Base-by-base conservation (phyloP, 305 asterid species). In the Fraxinus floribunda region DNA sequence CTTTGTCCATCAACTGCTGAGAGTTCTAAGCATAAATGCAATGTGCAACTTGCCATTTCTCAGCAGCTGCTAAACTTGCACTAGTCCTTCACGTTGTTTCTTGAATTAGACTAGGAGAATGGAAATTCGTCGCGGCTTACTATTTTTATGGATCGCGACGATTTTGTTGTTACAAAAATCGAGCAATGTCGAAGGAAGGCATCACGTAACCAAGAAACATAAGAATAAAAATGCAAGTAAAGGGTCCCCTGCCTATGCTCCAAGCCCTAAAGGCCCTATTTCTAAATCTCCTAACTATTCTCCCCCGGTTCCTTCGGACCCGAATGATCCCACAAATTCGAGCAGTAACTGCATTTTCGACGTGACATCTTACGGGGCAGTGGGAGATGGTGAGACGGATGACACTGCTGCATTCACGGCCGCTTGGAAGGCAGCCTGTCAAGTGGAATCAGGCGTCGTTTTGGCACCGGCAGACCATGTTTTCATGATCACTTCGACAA, bases 341-440 rank as follows among this genome's bases (percentile, higher is more conserved):
- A 83, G 9, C 78, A 49, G 76, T 3, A 75, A 73, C 85, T 90
- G 97, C 91, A 78, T 88, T 85, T 94, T 94, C 79, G 88, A 92
- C 75, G 99, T 96, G 52, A 88, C 78, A 7, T 88, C 86, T 5
- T 93, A 83, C 5, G 99, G 99, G 24, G 98, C 98, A 0, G 86
- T 88, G 0, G 99, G 99, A 35, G 98, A 96, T 20, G 99, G 98
- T 16, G 80, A 44, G 11, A 86, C 85, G 0, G 98, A 96, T 57
- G 98, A 96, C 88, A 94, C 97, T 4, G 94, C 85, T 15, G 98
- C 98, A n/a, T 96, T 94, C 84, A 73, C 86, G 77, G 85, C 88
- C 0, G 94, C 99, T 41, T 96, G 98, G 98, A 92, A 96, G 82
- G 95, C 86, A n/a, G 99, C 98, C 4, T 96, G 99, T 55, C 92